These are phyloP conservation scores for Metschnikowia arizonensis DNA, from an alignment of 805 yeast genomes.

Conservation along the genomic window DNA sequence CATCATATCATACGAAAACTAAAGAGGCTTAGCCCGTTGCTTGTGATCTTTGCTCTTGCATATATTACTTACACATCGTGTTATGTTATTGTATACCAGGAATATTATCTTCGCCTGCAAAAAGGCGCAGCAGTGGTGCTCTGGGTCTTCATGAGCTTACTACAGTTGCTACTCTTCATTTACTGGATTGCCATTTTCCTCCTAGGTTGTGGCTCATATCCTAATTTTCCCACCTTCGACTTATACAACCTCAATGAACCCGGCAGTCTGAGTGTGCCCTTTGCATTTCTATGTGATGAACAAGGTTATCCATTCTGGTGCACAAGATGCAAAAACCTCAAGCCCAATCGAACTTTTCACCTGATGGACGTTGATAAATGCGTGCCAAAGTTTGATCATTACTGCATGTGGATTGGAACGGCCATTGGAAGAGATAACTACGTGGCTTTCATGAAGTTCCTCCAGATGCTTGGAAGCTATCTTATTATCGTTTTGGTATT, in stretches of 20 bases:
- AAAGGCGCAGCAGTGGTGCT: conserved; percentile 14
- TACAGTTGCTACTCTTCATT: conserved; percentile 7
- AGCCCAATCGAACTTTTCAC: conserved; percentile 68
- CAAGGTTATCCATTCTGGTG: conserved; percentile 81
- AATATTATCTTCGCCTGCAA: conserved; percentile 9
- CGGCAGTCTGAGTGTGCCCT: conserved; percentile 45
- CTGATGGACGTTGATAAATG: conserved; percentile 53
- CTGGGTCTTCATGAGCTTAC: conserved; percentile 13
- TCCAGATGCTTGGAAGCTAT: conserved; percentile 32
- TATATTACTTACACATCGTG: conserved; percentile 14
- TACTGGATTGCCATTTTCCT: conserved; percentile 45
- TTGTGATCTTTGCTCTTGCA: conserved; percentile 8
- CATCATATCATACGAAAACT: neutral
- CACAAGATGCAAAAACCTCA: conserved; percentile 58
- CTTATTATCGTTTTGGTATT: conserved; percentile 29
- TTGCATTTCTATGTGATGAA: conserved; percentile 60
- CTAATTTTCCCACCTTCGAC: conserved; percentile 34
- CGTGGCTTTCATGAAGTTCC: conserved; percentile 52
- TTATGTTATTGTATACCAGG: conserved; percentile 15
- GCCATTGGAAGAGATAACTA: conserved; percentile 69
- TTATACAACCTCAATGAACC: conserved; percentile 19
- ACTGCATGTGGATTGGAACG: conserved; percentile 72
- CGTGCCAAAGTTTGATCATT: conserved; percentile 78
- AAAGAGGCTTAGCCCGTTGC: conserved; percentile 7
- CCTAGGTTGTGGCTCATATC: conserved; percentile 57